These are phyloP conservation scores for Ascochyta viciae-villosae DNA, from an alignment of 2,329 filamentous ascomycete species.

Conservation along the genomic window DNA sequence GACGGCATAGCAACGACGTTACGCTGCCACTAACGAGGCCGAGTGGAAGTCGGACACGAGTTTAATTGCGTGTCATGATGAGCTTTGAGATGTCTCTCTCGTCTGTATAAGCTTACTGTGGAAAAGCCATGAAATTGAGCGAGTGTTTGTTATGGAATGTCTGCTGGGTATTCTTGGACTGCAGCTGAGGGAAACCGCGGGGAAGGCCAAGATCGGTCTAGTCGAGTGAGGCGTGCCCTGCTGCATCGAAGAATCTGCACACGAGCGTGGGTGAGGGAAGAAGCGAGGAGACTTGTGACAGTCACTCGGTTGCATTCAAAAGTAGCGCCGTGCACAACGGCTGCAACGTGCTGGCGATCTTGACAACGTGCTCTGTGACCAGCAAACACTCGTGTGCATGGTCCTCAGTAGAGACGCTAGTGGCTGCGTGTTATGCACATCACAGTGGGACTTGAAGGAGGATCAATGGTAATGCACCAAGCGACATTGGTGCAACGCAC, in stretches of 20 bases:
- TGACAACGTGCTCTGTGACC: constrained; percentile 12
- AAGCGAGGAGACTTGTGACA: not conserved
- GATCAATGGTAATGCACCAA: constrained; percentile 16
- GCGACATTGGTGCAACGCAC: constrained; percentile 22
- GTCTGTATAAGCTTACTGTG: too few relatives aligned
- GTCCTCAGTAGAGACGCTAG: constrained; percentile 14
- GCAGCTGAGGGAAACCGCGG: constrained; percentile 8
- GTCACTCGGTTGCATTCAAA: not conserved
- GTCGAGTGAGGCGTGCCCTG: constrained; percentile 3
- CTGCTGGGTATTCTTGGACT: too few relatives aligned
- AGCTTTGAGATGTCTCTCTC: not conserved
- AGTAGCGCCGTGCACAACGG: not conserved
- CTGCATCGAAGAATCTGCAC: constrained; percentile 16
- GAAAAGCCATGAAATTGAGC: too few relatives aligned
- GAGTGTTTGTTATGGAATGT: too few relatives aligned
- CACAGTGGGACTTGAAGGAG: constrained; percentile 1
- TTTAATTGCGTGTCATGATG: not conserved
- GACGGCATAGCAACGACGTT: constrained; percentile 22
- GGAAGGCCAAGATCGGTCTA: constrained; percentile 8
- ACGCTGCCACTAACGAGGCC: constrained; percentile 4
- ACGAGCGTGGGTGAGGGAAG: not conserved
- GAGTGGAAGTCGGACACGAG: not conserved
- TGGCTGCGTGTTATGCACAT: constrained; percentile 3
- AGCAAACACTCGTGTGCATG: constrained; percentile 12
- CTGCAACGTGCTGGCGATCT: not conserved